Evolutionary conservation across 2,329 filamentous ascomycete species (phyloP).

Genomic region (Colletotrichum viniferum): DNA sequence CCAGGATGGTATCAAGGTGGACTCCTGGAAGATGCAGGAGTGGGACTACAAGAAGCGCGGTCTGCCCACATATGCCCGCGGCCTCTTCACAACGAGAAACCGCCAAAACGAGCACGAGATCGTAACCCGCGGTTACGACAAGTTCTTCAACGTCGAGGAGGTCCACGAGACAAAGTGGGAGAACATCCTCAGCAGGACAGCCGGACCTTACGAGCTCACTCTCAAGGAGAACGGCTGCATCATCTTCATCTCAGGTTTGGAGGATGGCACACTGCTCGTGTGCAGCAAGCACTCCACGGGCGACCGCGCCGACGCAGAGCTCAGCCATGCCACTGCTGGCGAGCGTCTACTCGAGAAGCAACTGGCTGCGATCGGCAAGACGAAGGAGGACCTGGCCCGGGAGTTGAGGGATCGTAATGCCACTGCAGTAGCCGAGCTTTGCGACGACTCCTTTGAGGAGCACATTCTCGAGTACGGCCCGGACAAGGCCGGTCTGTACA

Average conservation of each 20-base stretch:
- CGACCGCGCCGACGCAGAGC: conserved; percentile 67
- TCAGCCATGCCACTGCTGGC: conserved; percentile 85
- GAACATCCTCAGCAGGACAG: conserved; percentile 75
- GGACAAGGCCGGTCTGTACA: conserved; percentile 85
- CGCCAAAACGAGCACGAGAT: conserved; percentile 74
- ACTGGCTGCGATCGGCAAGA: conserved; percentile 77
- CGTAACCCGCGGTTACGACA: conserved; percentile 90
- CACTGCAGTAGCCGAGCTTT: conserved; percentile 95
- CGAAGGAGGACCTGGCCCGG: conserved; percentile 75
- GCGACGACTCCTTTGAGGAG: conserved; percentile 95
- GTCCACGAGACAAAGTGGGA: conserved; percentile 82
- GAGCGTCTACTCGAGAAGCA: conserved; percentile 84
- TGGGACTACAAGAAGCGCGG: conserved; percentile 92
- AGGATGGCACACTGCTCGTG: conserved; percentile 89
- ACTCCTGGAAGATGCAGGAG: conserved; percentile 93
- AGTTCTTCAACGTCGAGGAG: conserved; percentile 96
- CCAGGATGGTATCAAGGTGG: conserved; percentile 69
- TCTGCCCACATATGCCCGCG: conserved; percentile 90
- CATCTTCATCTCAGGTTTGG: conserved; percentile 92
- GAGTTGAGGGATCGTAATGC: conserved; percentile 80
- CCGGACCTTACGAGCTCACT: conserved; percentile 91
- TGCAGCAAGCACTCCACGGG: conserved; percentile 99
- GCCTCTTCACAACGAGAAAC: conserved; percentile 85
- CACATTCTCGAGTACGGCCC: conserved; percentile 90
- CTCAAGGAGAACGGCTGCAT: conserved; percentile 99